phyloP scores from a whole-genome alignment of 2,329 filamentous ascomycete species.

The Arachnomyces sp. region DNA sequence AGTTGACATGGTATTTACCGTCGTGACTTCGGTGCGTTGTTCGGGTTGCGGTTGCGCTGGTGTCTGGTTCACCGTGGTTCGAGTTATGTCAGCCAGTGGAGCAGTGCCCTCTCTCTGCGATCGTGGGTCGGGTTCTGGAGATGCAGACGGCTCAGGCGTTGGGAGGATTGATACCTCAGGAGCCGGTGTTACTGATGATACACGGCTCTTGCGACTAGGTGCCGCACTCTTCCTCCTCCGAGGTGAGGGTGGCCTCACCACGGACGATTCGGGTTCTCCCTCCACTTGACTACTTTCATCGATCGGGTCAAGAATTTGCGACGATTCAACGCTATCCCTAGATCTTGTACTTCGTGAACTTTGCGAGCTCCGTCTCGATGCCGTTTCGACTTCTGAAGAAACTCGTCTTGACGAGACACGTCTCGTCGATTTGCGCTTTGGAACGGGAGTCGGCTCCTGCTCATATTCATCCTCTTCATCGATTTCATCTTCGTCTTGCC shows the following conservation, averaged over 20 bases:
- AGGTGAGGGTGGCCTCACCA: conserved; percentile 48
- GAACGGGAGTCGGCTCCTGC: conserved; percentile 73
- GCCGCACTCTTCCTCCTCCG: conserved; percentile 61
- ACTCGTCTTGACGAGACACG: conserved; percentile 52
- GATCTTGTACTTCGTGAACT: conserved; percentile 15
- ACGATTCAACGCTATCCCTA: conserved; percentile 50
- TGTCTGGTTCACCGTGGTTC: conserved; percentile 57
- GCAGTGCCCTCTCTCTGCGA: conserved; percentile 40
- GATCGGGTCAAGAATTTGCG: conserved; percentile 50
- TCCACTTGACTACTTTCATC: conserved; percentile 41
- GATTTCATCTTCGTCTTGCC: conserved; percentile 46
- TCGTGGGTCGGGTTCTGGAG: conserved; percentile 47
- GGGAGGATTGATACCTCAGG: conserved; percentile 36
- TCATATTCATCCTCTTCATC: conserved; percentile 57
- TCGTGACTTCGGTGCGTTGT: conserved; percentile 21
- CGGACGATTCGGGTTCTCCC: conserved; percentile 46
- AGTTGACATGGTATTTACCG: conserved; percentile 68
- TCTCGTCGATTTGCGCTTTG: conserved; percentile 50
- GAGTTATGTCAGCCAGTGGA: conserved; percentile 68
- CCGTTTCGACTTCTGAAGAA: conserved; percentile 41
- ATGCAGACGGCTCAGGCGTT: conserved; percentile 47
- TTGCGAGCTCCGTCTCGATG: conserved; percentile 29
- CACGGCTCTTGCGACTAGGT: conserved; percentile 32
- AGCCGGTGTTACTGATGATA: conserved; percentile 33
- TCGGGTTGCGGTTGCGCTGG: conserved; percentile 33